Conservation (phyloP, 1,139 yeast species). For the Trichomonascaceae sp. region DNA sequence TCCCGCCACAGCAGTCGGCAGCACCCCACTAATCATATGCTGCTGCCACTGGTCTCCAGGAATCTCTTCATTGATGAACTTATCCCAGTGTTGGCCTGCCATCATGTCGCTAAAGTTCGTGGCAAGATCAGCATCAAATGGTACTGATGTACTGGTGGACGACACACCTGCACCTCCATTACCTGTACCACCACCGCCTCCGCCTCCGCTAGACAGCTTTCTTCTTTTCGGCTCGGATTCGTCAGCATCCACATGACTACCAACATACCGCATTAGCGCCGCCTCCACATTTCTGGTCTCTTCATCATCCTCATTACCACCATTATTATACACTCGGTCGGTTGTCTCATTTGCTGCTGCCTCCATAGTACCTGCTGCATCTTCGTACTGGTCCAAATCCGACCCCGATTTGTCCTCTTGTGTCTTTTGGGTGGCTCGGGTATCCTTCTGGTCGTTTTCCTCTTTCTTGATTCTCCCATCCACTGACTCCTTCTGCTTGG, state of each 20-base stretch:
- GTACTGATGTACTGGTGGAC: constrained; percentile 3
- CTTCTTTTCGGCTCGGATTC: no score
- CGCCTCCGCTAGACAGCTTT: background rate
- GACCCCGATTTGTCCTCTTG: no score
- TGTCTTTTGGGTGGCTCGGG: no score
- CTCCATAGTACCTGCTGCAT: no score
- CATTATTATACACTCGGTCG: constrained; percentile 1
- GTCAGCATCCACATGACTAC: constrained; percentile 7
- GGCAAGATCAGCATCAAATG: constrained; percentile 5
- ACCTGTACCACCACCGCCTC: constrained; percentile 7
- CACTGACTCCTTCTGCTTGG: no score
- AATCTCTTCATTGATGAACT: constrained; percentile 12
- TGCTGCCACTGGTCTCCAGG: constrained; percentile 4
- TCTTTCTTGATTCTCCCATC: no score
- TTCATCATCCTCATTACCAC: constrained; percentile 5
- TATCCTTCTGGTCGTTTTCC: no score
- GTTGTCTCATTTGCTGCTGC: no score
- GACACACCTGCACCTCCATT: constrained; percentile 4
- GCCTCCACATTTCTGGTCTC: constrained; percentile 9
- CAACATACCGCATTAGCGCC: constrained; percentile 10
- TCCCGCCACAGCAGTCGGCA: no score
- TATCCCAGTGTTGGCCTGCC: constrained; percentile 12
- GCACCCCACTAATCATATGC: constrained; percentile 4
- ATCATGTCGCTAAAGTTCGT: constrained; percentile 5
- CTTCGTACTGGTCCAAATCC: no score